Evolutionary conservation across 2,329 filamentous ascomycete species (phyloP), one percentile per base, ranked within the genome.

Genomic region (Aspergillus cejpii): DNA sequence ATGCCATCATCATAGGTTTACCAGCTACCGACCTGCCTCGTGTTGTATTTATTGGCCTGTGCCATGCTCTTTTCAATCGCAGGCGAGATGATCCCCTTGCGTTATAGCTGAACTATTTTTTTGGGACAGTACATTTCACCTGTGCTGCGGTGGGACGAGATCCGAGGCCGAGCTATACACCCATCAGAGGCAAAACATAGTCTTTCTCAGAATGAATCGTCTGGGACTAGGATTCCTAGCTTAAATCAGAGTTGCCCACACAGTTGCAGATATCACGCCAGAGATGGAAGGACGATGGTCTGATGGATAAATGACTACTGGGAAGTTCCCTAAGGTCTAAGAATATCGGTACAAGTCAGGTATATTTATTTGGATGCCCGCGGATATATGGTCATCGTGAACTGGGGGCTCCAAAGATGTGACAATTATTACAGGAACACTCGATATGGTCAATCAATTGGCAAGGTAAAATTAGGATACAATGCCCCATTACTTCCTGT

Each of bases 191-290:
- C 8, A 40, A 27, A 20, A 29, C 15, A 17, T 20, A 26, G 19
- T 15, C 45, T 23, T 56, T 54, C 24, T 17, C 21, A 28, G 43
- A 53, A 7, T 59, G 54, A 51, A 45, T 58, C 45, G 52, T 58
- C 38, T 58, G 54, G 56, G 53, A 55, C 12, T 56, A 41, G 49
- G 34, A 49, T 36, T n/a, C 43, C 14, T 59, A 49, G 55, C 23
- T 58, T 6, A 37, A 54, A 44, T 37, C 34, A 8, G 54, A 59
- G 37, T 59, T 48, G 45, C 39, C 6, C 42, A 57, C 20, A 57
- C 51, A 28, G 44, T 41, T 39, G 17, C 45, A 34, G 43, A 14
- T 3, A 58, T 57, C 27, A 59, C 48, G 20, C 44, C 39, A 44
- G 50, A 47, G 23, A 53, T 54, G 44, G 36, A 44, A 37, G 45